phyloP scores from a whole-genome alignment of 176 grass and related monocot species.

The Olyra latifolia region DNA sequence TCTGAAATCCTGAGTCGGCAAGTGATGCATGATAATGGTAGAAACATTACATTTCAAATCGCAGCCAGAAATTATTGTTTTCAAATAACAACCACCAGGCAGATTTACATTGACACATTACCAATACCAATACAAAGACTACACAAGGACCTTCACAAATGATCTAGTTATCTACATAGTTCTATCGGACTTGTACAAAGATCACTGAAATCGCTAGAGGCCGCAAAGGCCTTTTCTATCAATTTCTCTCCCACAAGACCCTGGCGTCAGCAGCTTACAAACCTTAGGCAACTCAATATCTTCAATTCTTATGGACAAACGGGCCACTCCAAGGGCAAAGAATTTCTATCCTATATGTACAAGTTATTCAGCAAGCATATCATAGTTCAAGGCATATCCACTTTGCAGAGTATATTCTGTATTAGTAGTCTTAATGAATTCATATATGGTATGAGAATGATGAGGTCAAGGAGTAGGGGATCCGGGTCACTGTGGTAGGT shows the following conservation, averaged over 20 bases:
- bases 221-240: neutral
- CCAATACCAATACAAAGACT: neutral
- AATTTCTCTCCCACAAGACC: slow-evolving; percentile 27
- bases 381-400: slow-evolving; percentile 16
- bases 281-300: neutral
- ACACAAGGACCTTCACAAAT: neutral
- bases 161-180: neutral
- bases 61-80: neutral
- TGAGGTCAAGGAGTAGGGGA: slow-evolving; percentile 51
- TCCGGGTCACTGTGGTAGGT: slow-evolving; percentile 26
- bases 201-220: slow-evolving; percentile 20
- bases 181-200: slow-evolving; percentile 12
- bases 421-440: slow-evolving; percentile 2
- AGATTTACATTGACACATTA: neutral
- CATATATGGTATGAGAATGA: slow-evolving; percentile 52
- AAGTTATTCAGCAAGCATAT: slow-evolving; percentile 21
- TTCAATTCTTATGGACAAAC: neutral
- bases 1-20: neutral
- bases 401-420: neutral
- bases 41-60: neutral
- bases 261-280: slow-evolving; percentile 12
- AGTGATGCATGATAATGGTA: neutral
- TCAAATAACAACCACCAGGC: neutral
- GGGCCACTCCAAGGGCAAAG: slow-evolving; percentile 18
- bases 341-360: slow-evolving; percentile 39